Base-by-base conservation (phyloP, 768 basidiomycete genomes). In the Termitomyces sp. region DNA sequence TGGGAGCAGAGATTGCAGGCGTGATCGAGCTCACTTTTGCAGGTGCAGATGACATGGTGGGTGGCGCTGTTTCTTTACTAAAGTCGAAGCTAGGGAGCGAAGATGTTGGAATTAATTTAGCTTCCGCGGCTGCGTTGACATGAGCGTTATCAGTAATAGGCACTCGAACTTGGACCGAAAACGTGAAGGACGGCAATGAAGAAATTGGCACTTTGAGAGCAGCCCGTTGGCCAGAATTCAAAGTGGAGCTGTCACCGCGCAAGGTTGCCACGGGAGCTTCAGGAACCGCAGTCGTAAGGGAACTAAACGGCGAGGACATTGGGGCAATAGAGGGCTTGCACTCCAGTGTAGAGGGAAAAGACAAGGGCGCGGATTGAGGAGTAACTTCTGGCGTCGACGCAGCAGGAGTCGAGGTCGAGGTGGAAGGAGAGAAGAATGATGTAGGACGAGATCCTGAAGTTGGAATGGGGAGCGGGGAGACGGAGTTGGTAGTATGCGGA, bases 61-160 rank as follows among this genome's bases (percentile, higher is more conserved):
- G 8, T 26, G n/a, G 32, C 39, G 37, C 20, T 51, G n/a, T n/a
- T 7, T 36, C 31, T 14, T 50, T 49, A 31, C 44, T 46, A 52
- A 82, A 73, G 43, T 73, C 68, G 48, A 77, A 80, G 3, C 56
- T 61, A 0, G 87, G 86, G 10, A 90, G 74, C 13, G 75, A 75
- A 1, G 72, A 64, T 36, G 65, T 59, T 12, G 78, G 69, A 27
- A 78, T 59, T 16, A 69, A 63, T 61, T 74, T 74, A 27, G 75
- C 87, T 27, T 68, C 67, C 32, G 74, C 67, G 6, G 66, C 67
- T 14, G 70, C 67, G 36, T 69, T 66, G 8, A 62, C 53, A 56
- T 67, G 67, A 56, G 50, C 59, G 52, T 64, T 64, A 56, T 49
- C 61, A 18, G 61, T 57, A 36, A 52, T 57, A 27, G 57, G 52